A percentile compares a stretch with the other conserved stretches of the same genome.
These are phyloP conservation scores for Populus pruinosa DNA, from an alignment of 345 rosid genomes.

Conservation along the genomic window DNA sequence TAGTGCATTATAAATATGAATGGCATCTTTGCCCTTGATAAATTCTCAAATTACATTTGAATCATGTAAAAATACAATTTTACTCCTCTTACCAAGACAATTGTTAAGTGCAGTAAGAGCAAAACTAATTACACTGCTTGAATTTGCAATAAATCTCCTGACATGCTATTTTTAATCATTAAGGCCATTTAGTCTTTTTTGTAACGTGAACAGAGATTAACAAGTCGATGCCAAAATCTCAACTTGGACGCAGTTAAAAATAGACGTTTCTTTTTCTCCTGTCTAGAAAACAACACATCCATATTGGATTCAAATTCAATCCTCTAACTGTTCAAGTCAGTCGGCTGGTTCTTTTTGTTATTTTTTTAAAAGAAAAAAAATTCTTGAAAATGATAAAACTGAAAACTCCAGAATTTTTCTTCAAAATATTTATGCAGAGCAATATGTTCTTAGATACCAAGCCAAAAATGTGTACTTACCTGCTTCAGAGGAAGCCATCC, in stretches of 20 bases:
- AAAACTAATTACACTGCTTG: too few relatives aligned
- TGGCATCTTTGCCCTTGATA: too few relatives aligned
- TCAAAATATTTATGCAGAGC: background rate
- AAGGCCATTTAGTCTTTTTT: too few relatives aligned
- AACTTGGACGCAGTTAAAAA: background rate
- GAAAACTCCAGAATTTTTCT: background rate
- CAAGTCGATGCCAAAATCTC: background rate
- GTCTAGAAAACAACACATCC: background rate
- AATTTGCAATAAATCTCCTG: too few relatives aligned
- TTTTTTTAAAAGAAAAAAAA: background rate
- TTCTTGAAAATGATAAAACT: background rate
- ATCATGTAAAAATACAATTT: too few relatives aligned
- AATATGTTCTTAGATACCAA: background rate
- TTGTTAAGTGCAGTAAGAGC: too few relatives aligned
- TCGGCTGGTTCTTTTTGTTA: background rate
- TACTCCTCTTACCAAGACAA: too few relatives aligned
- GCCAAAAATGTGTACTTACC: background rate
- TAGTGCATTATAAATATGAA: too few relatives aligned
- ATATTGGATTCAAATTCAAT: background rate
- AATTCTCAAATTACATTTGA: too few relatives aligned
- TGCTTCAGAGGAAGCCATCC: constrained; percentile 6
- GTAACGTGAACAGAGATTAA: background rate
- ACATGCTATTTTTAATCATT: too few relatives aligned
- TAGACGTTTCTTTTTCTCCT: background rate
- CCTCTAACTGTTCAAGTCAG: background rate